A percentile compares a stretch with the other conserved stretches of the same genome.
Evolutionary conservation across 345 rosid genomes (phyloP).

Genomic region (Clausena lansium): DNA sequence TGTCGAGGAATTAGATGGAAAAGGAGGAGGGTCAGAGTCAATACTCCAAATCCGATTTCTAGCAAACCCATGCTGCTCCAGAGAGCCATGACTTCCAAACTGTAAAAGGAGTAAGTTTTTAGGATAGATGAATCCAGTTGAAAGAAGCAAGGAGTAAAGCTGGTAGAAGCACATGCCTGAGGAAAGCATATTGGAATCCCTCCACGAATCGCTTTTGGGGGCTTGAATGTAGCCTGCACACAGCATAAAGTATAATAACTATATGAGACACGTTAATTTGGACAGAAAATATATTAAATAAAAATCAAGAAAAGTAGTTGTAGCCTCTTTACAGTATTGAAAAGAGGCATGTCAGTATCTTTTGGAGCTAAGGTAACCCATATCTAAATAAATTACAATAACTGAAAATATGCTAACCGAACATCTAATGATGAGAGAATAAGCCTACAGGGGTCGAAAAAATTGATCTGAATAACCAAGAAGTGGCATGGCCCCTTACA

Average conservation of each 20-base stretch:
- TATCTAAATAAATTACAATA: background rate
- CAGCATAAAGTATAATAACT: constrained; percentile 9
- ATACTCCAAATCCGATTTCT: constrained; percentile 86
- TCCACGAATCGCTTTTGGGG: constrained; percentile 90
- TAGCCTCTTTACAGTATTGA: background rate
- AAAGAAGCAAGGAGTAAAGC: constrained; percentile 16
- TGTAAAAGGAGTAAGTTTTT: constrained; percentile 29
- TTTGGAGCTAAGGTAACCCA: background rate
- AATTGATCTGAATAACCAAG: background rate
- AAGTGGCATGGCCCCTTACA: constrained; percentile 10
- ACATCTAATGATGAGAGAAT: background rate
- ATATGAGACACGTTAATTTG: background rate
- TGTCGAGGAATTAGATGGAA: constrained; percentile 47
- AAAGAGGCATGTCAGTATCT: background rate
- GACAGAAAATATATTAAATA: background rate
- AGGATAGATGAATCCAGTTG: constrained; percentile 17
- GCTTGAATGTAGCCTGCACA: constrained; percentile 69
- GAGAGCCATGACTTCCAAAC: constrained; percentile 71
- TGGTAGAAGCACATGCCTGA: constrained; percentile 52
- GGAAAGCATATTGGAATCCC: constrained; percentile 97
- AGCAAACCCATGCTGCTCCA: constrained; percentile 88
- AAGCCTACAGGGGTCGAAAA: background rate
- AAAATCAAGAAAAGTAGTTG: background rate
- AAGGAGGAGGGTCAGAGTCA: constrained; percentile 69
- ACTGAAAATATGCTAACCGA: background rate